These are phyloP conservation scores for Penicillium sp. DNA, from an alignment of 2,329 filamentous ascomycete species.

Conservation along the genomic window DNA sequence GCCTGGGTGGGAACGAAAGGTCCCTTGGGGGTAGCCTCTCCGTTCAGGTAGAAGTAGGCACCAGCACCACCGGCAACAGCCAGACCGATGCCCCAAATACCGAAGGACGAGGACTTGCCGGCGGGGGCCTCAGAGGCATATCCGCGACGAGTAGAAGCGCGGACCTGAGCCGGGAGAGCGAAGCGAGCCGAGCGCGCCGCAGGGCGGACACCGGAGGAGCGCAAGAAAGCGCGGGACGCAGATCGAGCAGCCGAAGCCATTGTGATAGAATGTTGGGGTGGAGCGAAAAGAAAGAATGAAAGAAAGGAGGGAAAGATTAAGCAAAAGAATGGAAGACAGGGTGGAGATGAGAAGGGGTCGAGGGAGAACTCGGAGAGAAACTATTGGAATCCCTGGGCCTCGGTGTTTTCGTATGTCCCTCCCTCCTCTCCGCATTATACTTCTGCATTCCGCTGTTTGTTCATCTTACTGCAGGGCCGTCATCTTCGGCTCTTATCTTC, in stretches of 20 bases:
- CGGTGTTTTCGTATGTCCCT: not conserved
- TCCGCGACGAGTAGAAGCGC: constrained; percentile 71
- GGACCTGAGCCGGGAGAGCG: constrained; percentile 64
- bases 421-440: not conserved
- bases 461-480: not conserved
- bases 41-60: constrained; percentile 64
- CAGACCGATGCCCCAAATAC: constrained; percentile 61
- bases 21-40: constrained; percentile 50
- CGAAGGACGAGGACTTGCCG: constrained; percentile 52
- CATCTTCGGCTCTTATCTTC: not conserved
- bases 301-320: constrained; percentile 7
- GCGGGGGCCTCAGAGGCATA: constrained; percentile 70
- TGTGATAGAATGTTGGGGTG: constrained; percentile 13
- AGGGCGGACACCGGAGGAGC: constrained; percentile 42
- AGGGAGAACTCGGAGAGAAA: constrained; percentile 12
- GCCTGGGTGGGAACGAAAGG: constrained; percentile 73
- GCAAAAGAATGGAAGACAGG: not conserved
- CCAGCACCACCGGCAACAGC: constrained; percentile 63
- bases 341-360: not conserved
- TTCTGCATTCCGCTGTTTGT: too few relatives aligned
- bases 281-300: constrained; percentile 3
- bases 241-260: constrained; percentile 46
- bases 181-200: constrained; percentile 59
- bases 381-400: constrained; percentile 1
- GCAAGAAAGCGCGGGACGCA: constrained; percentile 44